These are phyloP conservation scores for Salix viminalis DNA, from an alignment of 345 rosid species.

Conservation along the genomic window DNA sequence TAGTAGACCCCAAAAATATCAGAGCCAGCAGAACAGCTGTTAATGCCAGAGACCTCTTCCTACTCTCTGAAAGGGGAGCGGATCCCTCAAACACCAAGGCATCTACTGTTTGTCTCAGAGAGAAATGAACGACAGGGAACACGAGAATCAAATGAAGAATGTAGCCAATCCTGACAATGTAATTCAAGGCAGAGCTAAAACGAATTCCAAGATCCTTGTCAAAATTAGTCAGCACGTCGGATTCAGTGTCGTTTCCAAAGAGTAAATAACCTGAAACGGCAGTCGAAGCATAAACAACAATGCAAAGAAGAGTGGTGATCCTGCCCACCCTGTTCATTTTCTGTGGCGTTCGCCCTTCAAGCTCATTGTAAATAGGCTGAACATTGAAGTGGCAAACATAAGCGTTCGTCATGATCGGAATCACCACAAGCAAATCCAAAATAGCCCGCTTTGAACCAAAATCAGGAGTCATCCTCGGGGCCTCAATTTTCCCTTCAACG, in stretches of 20 bases:
- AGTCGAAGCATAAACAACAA: slow-evolving; percentile 62
- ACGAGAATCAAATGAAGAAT: slow-evolving; percentile 89
- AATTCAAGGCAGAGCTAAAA: slow-evolving; percentile 75
- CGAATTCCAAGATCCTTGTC: slow-evolving; percentile 80
- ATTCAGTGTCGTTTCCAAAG: slow-evolving; percentile 77
- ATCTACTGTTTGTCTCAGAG: slow-evolving; percentile 81
- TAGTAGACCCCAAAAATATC: slow-evolving; percentile 75
- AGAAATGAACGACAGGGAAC: slow-evolving; percentile 95
- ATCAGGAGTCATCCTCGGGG: slow-evolving; percentile 77
- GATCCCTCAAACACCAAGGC: slow-evolving; percentile 59
- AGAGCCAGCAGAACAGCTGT: slow-evolving; percentile 54
- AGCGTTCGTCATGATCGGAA: slow-evolving; percentile 89
- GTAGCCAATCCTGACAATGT: slow-evolving; percentile 82
- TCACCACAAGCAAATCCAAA: slow-evolving; percentile 84
- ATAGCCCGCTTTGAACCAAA: slow-evolving; percentile 64
- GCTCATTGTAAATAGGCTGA: slow-evolving; percentile 93
- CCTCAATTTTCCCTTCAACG: slow-evolving; percentile 66
- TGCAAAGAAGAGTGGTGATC: slow-evolving; percentile 66
- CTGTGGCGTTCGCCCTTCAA: slow-evolving; percentile 60
- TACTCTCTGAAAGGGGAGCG: slow-evolving; percentile 72
- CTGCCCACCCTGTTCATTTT: slow-evolving; percentile 88
- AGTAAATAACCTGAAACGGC: slow-evolving; percentile 83
- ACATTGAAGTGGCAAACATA: slow-evolving; percentile 90
- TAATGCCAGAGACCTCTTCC: slow-evolving; percentile 64
- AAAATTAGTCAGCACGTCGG: slow-evolving; percentile 82